These are phyloP conservation scores for Fusarium aywerte DNA, from an alignment of 2,329 filamentous ascomycete genomes.

Conservation along the genomic window DNA sequence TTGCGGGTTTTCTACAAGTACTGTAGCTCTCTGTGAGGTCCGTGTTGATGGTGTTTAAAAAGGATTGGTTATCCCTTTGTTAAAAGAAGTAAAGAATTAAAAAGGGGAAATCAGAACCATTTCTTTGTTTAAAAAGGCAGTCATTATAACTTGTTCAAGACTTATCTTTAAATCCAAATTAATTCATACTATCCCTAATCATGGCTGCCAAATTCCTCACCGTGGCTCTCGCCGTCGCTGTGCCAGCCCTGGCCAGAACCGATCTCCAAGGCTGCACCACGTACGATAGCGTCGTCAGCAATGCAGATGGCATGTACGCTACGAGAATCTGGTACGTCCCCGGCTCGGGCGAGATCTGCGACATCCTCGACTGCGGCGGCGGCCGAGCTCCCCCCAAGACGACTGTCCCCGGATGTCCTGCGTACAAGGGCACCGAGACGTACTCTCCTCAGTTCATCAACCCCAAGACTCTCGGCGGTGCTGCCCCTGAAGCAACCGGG, in stretches of 20 bases:
- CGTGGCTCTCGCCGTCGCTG: conserved; percentile 46
- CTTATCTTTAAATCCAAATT: not conserved
- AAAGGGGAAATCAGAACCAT: conserved; percentile 5
- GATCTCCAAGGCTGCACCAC: conserved; percentile 60
- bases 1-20: not conserved
- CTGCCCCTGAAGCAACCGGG: conserved; percentile 12
- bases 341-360: conserved; percentile 72
- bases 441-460: conserved; percentile 64
- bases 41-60: conserved; percentile 18
- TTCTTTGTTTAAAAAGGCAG: conserved; percentile 9
- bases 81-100: not conserved
- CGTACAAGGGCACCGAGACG: conserved; percentile 65
- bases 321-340: conserved; percentile 70
- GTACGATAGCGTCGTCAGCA: conserved; percentile 49
- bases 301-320: conserved; percentile 53
- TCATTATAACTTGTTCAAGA: conserved; percentile 4
- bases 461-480: conserved; percentile 43
- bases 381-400: conserved; percentile 73
- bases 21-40: not conserved
- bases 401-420: conserved; percentile 68
- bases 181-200: conserved; percentile 27
- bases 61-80: conserved; percentile 9
- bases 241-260: conserved; percentile 55
- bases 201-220: conserved; percentile 46
- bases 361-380: conserved; percentile 73